These are phyloP conservation scores for Annona squamosa DNA, from an alignment of 164 flowering plant species.

Conservation along the genomic window DNA sequence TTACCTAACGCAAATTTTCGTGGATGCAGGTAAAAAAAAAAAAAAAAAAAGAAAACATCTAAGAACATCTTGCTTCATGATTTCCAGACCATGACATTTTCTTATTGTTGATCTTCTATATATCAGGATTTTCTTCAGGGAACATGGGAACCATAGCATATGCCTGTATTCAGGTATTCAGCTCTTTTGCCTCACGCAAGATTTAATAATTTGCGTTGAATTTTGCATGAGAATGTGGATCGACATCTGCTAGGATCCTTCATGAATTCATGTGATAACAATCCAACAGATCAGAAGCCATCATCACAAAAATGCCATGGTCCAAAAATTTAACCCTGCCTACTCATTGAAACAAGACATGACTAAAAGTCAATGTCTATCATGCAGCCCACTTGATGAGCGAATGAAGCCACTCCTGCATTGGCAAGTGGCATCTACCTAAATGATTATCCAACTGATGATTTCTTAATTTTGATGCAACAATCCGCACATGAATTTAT, in stretches of 20 bases:
- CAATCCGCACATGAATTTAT: neutral
- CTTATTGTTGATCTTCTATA: neutral
- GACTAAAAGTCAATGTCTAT: neutral
- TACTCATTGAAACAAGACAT: neutral
- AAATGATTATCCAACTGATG: neutral
- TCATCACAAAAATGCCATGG: neutral
- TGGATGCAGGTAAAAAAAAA: slow-evolving; percentile 48
- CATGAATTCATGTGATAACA: neutral
- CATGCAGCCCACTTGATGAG: neutral
- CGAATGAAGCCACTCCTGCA: neutral
- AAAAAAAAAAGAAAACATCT: neutral
- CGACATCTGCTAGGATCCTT: neutral
- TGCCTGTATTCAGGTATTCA: slow-evolving; percentile 42
- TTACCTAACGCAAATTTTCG: slow-evolving; percentile 58
- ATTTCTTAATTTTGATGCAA: neutral
- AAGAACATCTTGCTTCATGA: neutral
- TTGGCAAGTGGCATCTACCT: neutral
- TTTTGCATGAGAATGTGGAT: neutral
- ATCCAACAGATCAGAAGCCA: neutral
- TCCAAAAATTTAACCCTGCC: neutral
- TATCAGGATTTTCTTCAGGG: slow-evolving; percentile 45
- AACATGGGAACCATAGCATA: slow-evolving; percentile 33
- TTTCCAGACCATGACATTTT: neutral
- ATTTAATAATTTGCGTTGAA: neutral
- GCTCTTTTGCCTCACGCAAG: neutral